Evolutionary conservation across 1,139 yeast species (phyloP), one percentile per base, ranked within the genome.

Genomic region (Lodderomyces theae): DNA sequence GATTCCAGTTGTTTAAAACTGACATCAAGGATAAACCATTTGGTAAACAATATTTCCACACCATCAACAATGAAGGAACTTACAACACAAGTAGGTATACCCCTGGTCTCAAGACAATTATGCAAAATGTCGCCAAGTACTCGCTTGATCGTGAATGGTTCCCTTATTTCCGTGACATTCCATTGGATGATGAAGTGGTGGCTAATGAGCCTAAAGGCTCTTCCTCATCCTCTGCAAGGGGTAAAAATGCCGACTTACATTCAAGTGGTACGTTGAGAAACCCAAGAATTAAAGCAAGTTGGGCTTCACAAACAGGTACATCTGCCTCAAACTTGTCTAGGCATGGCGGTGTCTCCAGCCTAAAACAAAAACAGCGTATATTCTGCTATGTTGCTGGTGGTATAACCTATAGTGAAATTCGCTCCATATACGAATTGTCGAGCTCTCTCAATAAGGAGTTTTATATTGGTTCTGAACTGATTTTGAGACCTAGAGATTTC

Each of bases 361-460:
- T 35, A 10, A 31, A 21, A 10, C 76, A 79, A 34, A 76, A 79
- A 49, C 95, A 86, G 54, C 66, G 92, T 37, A 72, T 90, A 7
- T 79, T 90, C 51, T 80, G 89, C 45, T 92, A 81, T 56, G 77
- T 89, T 30, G 86, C 94, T 1, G 99, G 99, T 17, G 98, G 98
- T 9, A 65, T 86, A 31, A 88, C 97, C 0, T 80, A 84, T 49
- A 77, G 90, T 3, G 99, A 94, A 58, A 66, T 86, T 34, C 75
- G 94, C 44, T 74, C 88, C 5, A 81, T 84, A 11, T 84, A 87
- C 52, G 94, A 87, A 51, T 70, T 89, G 37, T 76, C 88, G 5
- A 61, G 68, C 15, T 63, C 74, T 36, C 70, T 78, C 44, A 79
- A 84, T 51, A 82, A 80, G 56, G 96, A 88, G 49, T 76, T 92